Percentiles rank a stretch among this genome's conserved stretches.
phyloP scores from a whole-genome alignment of 805 yeast genomes.

The Pichia pseudocactophila region DNA sequence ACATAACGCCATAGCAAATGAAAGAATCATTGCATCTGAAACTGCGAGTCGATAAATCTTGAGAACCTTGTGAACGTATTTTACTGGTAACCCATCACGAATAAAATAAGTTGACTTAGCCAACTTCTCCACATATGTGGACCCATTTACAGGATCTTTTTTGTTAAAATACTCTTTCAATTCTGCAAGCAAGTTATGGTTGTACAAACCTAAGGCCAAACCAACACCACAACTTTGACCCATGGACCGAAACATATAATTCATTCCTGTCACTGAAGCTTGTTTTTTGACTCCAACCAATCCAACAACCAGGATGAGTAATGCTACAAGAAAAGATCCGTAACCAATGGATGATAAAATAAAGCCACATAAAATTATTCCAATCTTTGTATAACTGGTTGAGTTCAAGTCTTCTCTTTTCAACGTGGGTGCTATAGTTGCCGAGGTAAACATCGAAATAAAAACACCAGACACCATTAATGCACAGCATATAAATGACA shows the following conservation, averaged over 20 bases:
- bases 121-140: conserved; percentile 16
- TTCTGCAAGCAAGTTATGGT: conserved; percentile 24
- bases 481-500: conserved; percentile 18
- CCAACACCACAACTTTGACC: conserved; percentile 42
- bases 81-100: conserved; percentile 23
- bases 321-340: conserved; percentile 34
- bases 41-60: conserved; percentile 23
- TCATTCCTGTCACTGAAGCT: conserved; percentile 41
- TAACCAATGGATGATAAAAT: conserved; percentile 30
- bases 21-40: conserved; percentile 20
- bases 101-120: conserved; percentile 21
- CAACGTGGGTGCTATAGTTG: conserved; percentile 20
- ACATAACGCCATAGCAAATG: conserved; percentile 20
- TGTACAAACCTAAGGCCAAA: conserved; percentile 31
- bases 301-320: conserved; percentile 34
- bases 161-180: conserved; percentile 25
- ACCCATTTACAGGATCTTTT: conserved; percentile 20
- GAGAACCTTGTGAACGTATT: conserved; percentile 22
- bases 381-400: conserved; percentile 9
- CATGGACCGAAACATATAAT: conserved; percentile 40
- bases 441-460: conserved; percentile 12
- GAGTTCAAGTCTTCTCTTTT: conserved; percentile 11
- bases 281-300: conserved; percentile 36
- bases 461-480: conserved; percentile 18
- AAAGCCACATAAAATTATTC: conserved; percentile 23